Evolutionary conservation across 202 grass and related monocot species (phyloP).

Genomic region (Carex arenaria): DNA sequence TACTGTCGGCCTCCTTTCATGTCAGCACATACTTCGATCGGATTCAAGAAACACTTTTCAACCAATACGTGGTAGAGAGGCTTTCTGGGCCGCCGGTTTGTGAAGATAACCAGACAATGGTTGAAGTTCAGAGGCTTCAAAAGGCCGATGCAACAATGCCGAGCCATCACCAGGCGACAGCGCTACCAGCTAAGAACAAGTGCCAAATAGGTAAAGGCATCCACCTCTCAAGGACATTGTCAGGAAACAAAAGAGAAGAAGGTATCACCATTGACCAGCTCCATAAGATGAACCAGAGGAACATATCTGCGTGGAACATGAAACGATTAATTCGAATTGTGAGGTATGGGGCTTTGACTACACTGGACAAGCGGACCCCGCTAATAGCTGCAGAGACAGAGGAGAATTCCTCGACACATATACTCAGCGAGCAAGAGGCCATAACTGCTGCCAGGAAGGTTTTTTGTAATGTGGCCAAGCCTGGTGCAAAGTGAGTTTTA

Average conservation of each 20-base stretch:
- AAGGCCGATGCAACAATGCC: neutral
- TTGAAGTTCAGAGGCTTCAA: too few relatives aligned
- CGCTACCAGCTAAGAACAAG: too few relatives aligned
- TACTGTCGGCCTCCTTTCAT: slow-evolving; percentile 75
- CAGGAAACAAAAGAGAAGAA: slow-evolving; percentile 39
- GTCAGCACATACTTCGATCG: slow-evolving; percentile 89
- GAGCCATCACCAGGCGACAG: neutral
- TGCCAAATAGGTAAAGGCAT: slow-evolving; percentile 27
- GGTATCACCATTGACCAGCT: slow-evolving; percentile 66
- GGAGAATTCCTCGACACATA: slow-evolving; percentile 50
- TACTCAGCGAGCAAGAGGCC: slow-evolving; percentile 69
- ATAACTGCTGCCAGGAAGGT: slow-evolving; percentile 73
- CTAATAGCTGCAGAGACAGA: slow-evolving; percentile 26
- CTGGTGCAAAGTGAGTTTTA: slow-evolving; percentile 58
- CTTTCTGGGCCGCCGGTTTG: slow-evolving; percentile 66
- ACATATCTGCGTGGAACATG: slow-evolving; percentile 93
- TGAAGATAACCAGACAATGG: slow-evolving; percentile 38
- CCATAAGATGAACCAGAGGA: slow-evolving; percentile 74
- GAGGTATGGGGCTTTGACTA: slow-evolving; percentile 51
- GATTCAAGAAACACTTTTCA: slow-evolving; percentile 80
- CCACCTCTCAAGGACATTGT: slow-evolving; percentile 28
- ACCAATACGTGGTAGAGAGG: slow-evolving; percentile 78
- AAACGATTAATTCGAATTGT: slow-evolving; percentile 78
- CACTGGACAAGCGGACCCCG: slow-evolving; percentile 66
- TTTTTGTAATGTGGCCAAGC: slow-evolving; percentile 69